phyloP scores from a whole-genome alignment of 352 stramenopile species.

The Phytopythium sindhum region DNA sequence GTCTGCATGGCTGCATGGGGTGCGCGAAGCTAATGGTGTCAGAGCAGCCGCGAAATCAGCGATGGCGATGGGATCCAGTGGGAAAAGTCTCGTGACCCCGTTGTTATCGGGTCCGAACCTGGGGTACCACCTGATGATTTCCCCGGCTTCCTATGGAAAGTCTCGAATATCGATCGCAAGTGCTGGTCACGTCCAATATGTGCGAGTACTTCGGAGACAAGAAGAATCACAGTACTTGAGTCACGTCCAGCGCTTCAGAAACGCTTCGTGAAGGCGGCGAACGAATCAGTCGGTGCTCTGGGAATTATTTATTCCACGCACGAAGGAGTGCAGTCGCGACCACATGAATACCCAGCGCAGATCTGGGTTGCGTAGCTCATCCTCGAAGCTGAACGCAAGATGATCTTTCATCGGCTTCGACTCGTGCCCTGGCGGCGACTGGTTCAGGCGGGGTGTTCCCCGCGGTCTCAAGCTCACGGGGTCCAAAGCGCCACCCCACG shows the following conservation, averaged over 20 bases:
- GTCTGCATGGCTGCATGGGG: neutral
- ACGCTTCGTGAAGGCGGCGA: neutral
- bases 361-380: neutral
- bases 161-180: neutral
- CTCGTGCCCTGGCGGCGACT: neutral
- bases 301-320: neutral
- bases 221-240: neutral
- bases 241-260: neutral
- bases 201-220: neutral
- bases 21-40: neutral
- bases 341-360: neutral
- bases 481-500: neutral
- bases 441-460: neutral
- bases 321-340: neutral
- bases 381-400: neutral
- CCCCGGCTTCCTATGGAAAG: neutral
- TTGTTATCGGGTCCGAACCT: neutral
- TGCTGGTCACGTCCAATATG: neutral
- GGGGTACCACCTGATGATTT: neutral
- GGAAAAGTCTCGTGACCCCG: neutral
- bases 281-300: neutral
- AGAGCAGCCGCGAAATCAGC: neutral
- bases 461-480: neutral
- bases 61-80: neutral
- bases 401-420: neutral